phyloP scores from a whole-genome alignment of 2,329 filamentous ascomycete species.

The Penicillium expansum region DNA sequence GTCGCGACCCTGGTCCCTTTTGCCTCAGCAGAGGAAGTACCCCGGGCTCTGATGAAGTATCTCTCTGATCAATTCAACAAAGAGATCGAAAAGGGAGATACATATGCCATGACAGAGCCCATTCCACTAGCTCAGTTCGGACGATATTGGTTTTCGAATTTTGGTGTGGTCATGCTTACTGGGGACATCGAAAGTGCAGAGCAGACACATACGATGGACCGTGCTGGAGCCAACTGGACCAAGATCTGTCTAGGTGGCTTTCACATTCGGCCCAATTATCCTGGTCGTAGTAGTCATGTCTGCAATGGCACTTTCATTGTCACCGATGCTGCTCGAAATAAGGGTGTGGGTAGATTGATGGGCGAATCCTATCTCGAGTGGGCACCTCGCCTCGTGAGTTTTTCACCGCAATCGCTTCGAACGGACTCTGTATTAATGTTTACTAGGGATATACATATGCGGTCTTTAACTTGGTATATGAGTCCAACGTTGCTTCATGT shows the following conservation, averaged over 20 bases:
- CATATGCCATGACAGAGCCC: slow-evolving; percentile 80
- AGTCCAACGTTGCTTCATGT: slow-evolving; percentile 86
- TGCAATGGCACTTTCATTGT: slow-evolving; percentile 76
- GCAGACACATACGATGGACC: slow-evolving; percentile 51
- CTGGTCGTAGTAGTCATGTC: slow-evolving; percentile 83
- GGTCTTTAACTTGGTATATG: slow-evolving; percentile 92
- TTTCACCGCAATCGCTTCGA: slow-evolving; percentile 28
- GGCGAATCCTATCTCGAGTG: slow-evolving; percentile 74
- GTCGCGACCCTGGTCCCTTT: slow-evolving; percentile 82
- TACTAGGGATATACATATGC: slow-evolving; percentile 78
- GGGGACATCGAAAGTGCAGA: slow-evolving; percentile 66
- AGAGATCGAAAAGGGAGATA: slow-evolving; percentile 89
- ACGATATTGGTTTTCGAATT: slow-evolving; percentile 87
- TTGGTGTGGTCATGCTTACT: slow-evolving; percentile 81
- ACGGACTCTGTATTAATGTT: slow-evolving; percentile 29
- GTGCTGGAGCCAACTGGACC: slow-evolving; percentile 67
- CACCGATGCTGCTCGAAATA: slow-evolving; percentile 69
- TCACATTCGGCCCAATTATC: slow-evolving; percentile 93
- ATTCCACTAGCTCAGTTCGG: slow-evolving; percentile 73
- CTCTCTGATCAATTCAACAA: slow-evolving; percentile 81
- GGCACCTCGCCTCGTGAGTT: slow-evolving; percentile 61
- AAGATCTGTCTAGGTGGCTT: slow-evolving; percentile 83
- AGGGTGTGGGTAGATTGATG: slow-evolving; percentile 72
- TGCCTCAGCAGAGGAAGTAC: slow-evolving; percentile 72
- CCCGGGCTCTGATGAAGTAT: slow-evolving; percentile 69